Base-by-base conservation (phyloP, 2,329 filamentous ascomycete species). In the Trichoderma koningii region DNA sequence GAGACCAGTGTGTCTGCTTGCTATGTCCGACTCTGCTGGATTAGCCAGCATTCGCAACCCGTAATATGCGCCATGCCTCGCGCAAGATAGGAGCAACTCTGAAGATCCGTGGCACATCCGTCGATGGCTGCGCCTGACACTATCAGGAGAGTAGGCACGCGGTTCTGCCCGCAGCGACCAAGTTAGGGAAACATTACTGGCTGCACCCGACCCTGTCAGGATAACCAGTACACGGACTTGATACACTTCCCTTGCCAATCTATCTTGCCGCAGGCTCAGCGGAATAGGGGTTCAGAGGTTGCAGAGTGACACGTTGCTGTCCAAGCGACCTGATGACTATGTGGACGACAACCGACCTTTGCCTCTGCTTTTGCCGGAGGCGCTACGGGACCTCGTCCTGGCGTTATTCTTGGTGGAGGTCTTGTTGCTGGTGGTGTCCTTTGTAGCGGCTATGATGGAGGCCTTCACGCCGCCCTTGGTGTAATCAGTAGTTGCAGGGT, bases 131-230 rank as follows among this genome's bases (percentile, higher is more conserved):
- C 5, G 2, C 17, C 45, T n/a, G 45, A 26, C 45, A 19, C 12
- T 48, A 9, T 26, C 21, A 48, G 45, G 45, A 48, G 5, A 48
- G 12, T 19, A n/a, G 45, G 2, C 21, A 48, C 45, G 26, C 45
- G 45, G 45, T 12, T 48, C 3, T 48, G 45, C 45, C 19, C 45
- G 45, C 45, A 48, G 45, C 45, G 45, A 48, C 45, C 45, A 48
- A 48, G 45, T 48, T 48, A 12, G 26, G 45, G 45, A 48, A 48
- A 21, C 45, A 7, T 48, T 48, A 48, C 45, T 48, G 45, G 45
- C n/a, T 48, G 45, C 45, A 48, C 45, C 45, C 45, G 45, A 48
- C 45, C 45, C 45, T 48, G 45, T 48, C 45, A 48, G 45, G 45
- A 48, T 48, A 48, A 48, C 17, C 45, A 48, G 45, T 21, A 48